Evolutionary conservation across 805 yeast species (phyloP).

Genomic region (Pichia pseudocactophila): DNA sequence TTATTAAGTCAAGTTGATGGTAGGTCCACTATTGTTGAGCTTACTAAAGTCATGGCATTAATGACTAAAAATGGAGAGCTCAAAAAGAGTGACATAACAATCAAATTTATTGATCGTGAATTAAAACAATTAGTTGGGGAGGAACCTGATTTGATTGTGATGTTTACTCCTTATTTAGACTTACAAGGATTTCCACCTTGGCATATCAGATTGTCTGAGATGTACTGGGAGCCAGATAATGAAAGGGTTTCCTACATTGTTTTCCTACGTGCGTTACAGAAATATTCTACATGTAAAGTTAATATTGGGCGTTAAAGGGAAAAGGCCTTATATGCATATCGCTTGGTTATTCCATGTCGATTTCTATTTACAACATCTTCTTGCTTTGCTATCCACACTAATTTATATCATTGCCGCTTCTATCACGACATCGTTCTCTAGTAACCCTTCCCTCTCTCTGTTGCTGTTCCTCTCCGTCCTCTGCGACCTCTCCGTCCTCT

Average conservation of each 20-base stretch:
- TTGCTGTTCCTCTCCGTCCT: too few species aligned
- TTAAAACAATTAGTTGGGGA: slow-evolving; percentile 66
- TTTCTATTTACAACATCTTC: neutral
- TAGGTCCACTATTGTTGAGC: slow-evolving; percentile 78
- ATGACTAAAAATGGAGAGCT: slow-evolving; percentile 56
- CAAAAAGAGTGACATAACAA: slow-evolving; percentile 55
- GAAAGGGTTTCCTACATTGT: slow-evolving; percentile 73
- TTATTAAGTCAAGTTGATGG: slow-evolving; percentile 77
- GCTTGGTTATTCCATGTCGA: neutral
- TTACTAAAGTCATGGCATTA: slow-evolving; percentile 79
- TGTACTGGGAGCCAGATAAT: slow-evolving; percentile 87
- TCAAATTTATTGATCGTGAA: slow-evolving; percentile 68
- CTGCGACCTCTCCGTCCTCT: too few species aligned
- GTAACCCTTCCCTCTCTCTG: too few species aligned
- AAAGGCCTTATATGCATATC: neutral
- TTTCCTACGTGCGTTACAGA: slow-evolving; percentile 67
- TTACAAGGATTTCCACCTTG: slow-evolving; percentile 96
- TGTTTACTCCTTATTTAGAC: slow-evolving; percentile 81
- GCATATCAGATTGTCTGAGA: slow-evolving; percentile 87
- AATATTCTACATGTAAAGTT: slow-evolving; percentile 71
- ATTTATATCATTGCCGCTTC: too few species aligned
- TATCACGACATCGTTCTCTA: too few species aligned
- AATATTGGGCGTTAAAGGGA: slow-evolving; percentile 52
- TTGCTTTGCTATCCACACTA: too few species aligned
- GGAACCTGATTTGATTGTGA: slow-evolving; percentile 86